Percentiles rank a stretch among this genome's conserved stretches.
These are phyloP conservation scores for Lodderomyces theae DNA, from an alignment of 1,139 yeast genomes.

Conservation along the genomic window DNA sequence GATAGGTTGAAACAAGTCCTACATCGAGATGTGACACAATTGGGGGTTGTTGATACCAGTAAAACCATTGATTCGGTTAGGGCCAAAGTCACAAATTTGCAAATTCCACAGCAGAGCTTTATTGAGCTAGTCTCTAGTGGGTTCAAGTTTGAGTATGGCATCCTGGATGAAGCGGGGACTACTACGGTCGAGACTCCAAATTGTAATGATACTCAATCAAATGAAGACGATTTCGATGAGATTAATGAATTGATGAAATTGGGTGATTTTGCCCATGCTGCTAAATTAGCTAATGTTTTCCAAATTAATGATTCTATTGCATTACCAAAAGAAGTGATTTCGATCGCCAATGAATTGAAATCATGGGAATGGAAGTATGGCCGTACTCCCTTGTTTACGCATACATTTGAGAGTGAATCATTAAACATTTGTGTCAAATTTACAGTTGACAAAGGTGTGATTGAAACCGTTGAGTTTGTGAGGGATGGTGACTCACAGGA, in stretches of 20 bases:
- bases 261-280: conserved; percentile 27
- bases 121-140: conserved; percentile 43
- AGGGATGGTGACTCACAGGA: background rate
- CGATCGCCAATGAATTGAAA: conserved; percentile 43
- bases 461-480: background rate
- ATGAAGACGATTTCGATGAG: conserved; percentile 15
- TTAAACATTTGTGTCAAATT: conserved; percentile 35
- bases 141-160: conserved; percentile 41
- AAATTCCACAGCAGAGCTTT: conserved; percentile 45
- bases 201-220: no score
- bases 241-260: conserved; percentile 36
- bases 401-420: conserved; percentile 33
- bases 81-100: conserved; percentile 70
- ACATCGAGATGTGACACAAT: conserved; percentile 41
- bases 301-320: conserved; percentile 26
- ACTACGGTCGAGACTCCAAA: conserved; percentile 21
- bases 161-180: conserved; percentile 5
- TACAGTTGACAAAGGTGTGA: conserved; percentile 36
- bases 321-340: conserved; percentile 47
- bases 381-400: conserved; percentile 64
- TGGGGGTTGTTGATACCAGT: conserved; percentile 52
- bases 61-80: conserved; percentile 73
- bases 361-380: conserved; percentile 76
- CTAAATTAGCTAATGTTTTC: conserved; percentile 16
- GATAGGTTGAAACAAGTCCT: conserved; percentile 56